Base-by-base conservation (phyloP, 2,329 filamentous ascomycete genomes). In the Aureobasidium lini region DNA sequence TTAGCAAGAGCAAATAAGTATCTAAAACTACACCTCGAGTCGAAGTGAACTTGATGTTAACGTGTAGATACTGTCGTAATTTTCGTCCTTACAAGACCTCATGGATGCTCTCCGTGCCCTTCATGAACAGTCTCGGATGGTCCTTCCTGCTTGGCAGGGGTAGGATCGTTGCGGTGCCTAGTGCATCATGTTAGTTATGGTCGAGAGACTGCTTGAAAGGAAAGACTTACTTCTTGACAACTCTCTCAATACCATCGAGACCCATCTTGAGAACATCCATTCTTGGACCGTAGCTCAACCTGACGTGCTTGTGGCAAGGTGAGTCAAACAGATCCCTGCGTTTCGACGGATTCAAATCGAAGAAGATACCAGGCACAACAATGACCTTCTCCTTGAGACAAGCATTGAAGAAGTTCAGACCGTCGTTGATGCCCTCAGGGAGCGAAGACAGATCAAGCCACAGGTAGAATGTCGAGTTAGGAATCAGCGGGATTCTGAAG, bases 331-430 rank as follows among this genome's bases (percentile, higher is more conserved):
- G 75, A 73, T 97, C 93, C 71, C 93, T 82, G 64, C 93, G 83
- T 72, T 90, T 88, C 37, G 88, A 87, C 4, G 93, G 93, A 77
- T 97, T 97, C 64, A 97, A 76, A 69, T 97, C 93, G 72, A 97
- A 97, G 82, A 97, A 97, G 73, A 97, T 97, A 62, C 93, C 93
- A 0, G 93, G 93, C 4, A 97, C 93, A 16, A 96, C 91, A 69
- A 96, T 96, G 65, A 95, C 90, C 81, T 95, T 95, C 79, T 96
- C 91, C 69, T 89, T 85, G 46, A 97, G 78, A 70, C 94, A 94
- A 32, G 91, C 91, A 72, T 94, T 85, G 84, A 97, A 96, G 82
- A 97, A 97, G 78, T 95, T 96, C 69, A 97, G 79, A 8, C 93
- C 93, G 71, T 97, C 93, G 61, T 88, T 87, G 72, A 97, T 95